Evolutionary conservation across 1,284 basidiomycete genomes (phyloP).

Genomic region (Phellopilus nigrolimitatus): DNA sequence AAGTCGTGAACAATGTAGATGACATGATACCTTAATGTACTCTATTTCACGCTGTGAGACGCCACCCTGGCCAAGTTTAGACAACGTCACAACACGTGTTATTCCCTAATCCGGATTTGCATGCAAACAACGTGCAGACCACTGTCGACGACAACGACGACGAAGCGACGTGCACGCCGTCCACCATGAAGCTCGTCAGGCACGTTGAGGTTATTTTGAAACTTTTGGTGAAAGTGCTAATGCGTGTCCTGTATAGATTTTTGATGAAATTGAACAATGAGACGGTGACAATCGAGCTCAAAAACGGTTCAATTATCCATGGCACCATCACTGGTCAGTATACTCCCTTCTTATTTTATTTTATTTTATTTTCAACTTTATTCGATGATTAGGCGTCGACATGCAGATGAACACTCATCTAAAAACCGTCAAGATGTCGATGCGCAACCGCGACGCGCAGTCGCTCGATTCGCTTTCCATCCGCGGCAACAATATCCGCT

Average conservation of each 20-base stretch:
- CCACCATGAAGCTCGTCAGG: conserved; percentile 27
- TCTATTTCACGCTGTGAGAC: too few species aligned
- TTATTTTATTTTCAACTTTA: conserved; percentile 7
- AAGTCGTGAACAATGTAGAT: not conserved
- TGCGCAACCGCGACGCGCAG: conserved; percentile 79
- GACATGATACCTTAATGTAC: too few species aligned
- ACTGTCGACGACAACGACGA: not conserved
- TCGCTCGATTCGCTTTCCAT: conserved; percentile 86
- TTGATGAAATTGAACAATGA: conserved; percentile 99
- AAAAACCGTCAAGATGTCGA: conserved; percentile 95
- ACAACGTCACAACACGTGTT: not conserved
- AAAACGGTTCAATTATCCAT: conserved; percentile 94
- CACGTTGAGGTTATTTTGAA: conserved; percentile 6
- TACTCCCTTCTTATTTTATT: conserved; percentile 8
- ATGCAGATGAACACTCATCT: conserved; percentile 98
- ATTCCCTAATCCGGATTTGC: not conserved
- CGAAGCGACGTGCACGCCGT: conserved; percentile 7
- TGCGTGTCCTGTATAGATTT: conserved; percentile 53
- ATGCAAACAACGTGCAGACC: conserved; percentile 4
- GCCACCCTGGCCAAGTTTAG: too few species aligned
- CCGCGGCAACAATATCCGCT: conserved; percentile 90
- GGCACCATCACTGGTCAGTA: conserved; percentile 92
- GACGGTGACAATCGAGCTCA: conserved; percentile 97
- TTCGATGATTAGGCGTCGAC: conserved; percentile 66
- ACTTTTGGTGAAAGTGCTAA: conserved; percentile 6